These are phyloP conservation scores for Skeletonema potamos DNA, from an alignment of 108 stramenopile species.

Conservation along the genomic window DNA sequence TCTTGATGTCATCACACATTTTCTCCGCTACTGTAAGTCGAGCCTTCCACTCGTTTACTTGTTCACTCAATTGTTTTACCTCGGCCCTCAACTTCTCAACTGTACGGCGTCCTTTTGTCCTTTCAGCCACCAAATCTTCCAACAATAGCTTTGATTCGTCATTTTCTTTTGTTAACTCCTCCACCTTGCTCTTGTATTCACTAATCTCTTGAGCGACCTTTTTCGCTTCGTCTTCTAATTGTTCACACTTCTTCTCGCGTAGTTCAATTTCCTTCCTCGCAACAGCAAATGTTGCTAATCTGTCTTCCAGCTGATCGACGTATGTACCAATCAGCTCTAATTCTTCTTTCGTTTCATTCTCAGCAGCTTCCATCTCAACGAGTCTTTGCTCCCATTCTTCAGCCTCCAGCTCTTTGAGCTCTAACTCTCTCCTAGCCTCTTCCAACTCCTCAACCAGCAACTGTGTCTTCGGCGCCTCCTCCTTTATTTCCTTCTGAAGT, in stretches of 20 bases:
- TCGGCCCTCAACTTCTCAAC: conserved; percentile 51
- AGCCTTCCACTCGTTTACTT: conserved; percentile 39
- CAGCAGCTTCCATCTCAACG: conserved; percentile 30
- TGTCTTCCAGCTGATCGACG: conserved; percentile 77
- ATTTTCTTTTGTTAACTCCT: conserved; percentile 45
- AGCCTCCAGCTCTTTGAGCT: conserved; percentile 43
- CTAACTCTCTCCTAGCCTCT: conserved; percentile 39
- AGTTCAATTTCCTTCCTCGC: conserved; percentile 72
- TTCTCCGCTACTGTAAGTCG: conserved; percentile 45
- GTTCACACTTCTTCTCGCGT: conserved; percentile 64
- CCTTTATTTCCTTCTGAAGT: conserved; percentile 82
- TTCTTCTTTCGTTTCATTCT: conserved; percentile 65
- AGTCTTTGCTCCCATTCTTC: conserved; percentile 24
- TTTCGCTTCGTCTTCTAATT: conserved; percentile 45
- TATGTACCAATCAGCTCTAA: conserved; percentile 67
- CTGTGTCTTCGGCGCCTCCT: conserved; percentile 75
- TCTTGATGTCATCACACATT: conserved; percentile 33
- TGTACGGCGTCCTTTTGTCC: conserved; percentile 52
- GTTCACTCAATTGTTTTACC: conserved; percentile 37
- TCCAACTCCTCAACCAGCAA: conserved; percentile 59
- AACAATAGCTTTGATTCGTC: conserved; percentile 64
- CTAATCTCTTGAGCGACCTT: conserved; percentile 36
- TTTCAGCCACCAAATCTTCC: conserved; percentile 64
- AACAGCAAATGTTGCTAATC: conserved; percentile 73
- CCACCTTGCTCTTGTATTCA: conserved; percentile 38